Base-by-base conservation (phyloP, 495 filamentous ascomycete genomes). In the Aspergillus ellipticus region DNA sequence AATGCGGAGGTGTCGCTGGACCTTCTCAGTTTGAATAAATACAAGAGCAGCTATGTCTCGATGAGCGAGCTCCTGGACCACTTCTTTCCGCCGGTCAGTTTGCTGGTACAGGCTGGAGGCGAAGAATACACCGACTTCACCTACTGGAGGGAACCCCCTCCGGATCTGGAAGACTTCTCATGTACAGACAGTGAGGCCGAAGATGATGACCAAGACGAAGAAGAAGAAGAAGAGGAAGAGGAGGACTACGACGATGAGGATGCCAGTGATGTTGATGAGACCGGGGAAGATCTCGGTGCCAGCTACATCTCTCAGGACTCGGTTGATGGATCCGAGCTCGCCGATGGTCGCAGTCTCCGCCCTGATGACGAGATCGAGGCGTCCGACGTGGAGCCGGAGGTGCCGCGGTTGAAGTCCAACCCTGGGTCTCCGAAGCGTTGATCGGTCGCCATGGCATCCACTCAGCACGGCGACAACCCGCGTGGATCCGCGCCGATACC, bases 61-160 rank as follows among this genome's bases (percentile, higher is more conserved):
- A 99, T 98, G 90, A 83, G 86, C 52, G 94, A 97, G 70, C 80
- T 97, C 22, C 86, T 98, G 11, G 93, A 98, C 66, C 94, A 97
- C 71, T 96, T 96, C 75, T 97, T 97, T 69, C 94, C 94, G 13
- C 86, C 91, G 15, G 82, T 89, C 26, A 86, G 83, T 62, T 81
- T 86, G 33, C 77, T 92, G 10, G 83, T 94, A 11, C 86, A 87
- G 55, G 83, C 84, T 47, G 89, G 88, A 35, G 90, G 87, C 42
- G 90, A 95, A 66, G 87, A 90, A 37, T 95, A 85, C 62, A 96
- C 90, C 2, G 90, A 96, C 65, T 96, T 95, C 63, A 89, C 82
- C 29, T 95, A 90, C 66, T 96, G 90, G 90, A 75, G 90, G 49
- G 88, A 94, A 39, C 77, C 79, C 7, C 85, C 87, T 10, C 75